phyloP scores from a whole-genome alignment of 768 basidiomycete genomes.

The Boletus pseudopeckii region DNA sequence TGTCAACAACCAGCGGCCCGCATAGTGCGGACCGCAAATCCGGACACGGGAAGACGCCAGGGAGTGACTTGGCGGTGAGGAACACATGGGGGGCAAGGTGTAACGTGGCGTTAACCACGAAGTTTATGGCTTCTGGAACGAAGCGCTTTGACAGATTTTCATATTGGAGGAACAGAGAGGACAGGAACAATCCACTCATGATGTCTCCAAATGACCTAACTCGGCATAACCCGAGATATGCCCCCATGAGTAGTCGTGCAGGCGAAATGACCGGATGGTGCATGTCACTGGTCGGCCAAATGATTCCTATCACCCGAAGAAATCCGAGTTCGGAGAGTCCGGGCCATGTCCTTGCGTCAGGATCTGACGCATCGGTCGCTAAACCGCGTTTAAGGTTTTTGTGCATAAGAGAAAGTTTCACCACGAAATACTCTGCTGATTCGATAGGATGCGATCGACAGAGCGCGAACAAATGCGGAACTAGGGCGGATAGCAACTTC shows the following conservation, averaged over 20 bases:
- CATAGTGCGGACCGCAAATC: constrained; percentile 59
- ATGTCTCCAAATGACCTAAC: constrained; percentile 74
- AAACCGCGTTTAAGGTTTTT: constrained; percentile 89
- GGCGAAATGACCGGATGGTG: constrained; percentile 87
- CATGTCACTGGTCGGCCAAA: constrained; percentile 96
- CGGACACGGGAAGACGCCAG: constrained; percentile 68
- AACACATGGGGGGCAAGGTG: constrained; percentile 69
- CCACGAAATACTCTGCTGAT: constrained; percentile 72
- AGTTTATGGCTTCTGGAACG: constrained; percentile 87
- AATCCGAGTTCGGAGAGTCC: constrained; percentile 77
- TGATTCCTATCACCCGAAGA: constrained; percentile 70
- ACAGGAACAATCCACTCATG: constrained; percentile 84
- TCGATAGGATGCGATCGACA: constrained; percentile 78
- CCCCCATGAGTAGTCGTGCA: constrained; percentile 81
- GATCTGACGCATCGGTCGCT: constrained; percentile 57
- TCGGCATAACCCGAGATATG: constrained; percentile 83
- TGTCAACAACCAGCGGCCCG: constrained; percentile 35
- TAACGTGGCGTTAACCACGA: constrained; percentile 65
- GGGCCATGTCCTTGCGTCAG: constrained; percentile 82
- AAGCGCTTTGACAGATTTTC: constrained; percentile 82
- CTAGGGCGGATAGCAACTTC: constrained; percentile 56
- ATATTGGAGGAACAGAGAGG: constrained; percentile 80
- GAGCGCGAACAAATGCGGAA: constrained; percentile 77
- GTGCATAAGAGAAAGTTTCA: constrained; percentile 86
- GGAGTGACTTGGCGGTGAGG: constrained; percentile 44